Conservation (phyloP, 2,329 filamentous ascomycete genomes). For the Talaromyces pinophilus region DNA sequence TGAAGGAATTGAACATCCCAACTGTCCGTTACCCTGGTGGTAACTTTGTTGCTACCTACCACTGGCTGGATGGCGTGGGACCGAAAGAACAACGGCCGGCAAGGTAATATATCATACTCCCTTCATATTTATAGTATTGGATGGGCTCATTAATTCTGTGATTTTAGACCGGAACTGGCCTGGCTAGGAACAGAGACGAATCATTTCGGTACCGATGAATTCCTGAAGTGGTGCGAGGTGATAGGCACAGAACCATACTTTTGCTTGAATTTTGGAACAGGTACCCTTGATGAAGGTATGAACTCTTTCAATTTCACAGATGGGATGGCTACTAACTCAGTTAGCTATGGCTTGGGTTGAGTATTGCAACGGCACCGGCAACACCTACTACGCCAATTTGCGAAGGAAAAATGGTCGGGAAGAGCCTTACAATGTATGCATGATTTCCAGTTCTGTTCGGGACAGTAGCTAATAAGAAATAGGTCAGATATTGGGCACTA, state of each 20-base stretch:
- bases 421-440: slow-evolving; percentile 68
- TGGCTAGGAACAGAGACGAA: slow-evolving; percentile 78
- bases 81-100: slow-evolving; percentile 67
- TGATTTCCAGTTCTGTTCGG: background rate
- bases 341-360: slow-evolving; percentile 74
- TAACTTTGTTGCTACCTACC: slow-evolving; percentile 82
- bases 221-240: slow-evolving; percentile 75
- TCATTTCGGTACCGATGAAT: slow-evolving; percentile 82
- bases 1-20: slow-evolving; percentile 73
- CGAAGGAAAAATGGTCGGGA: slow-evolving; percentile 72
- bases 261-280: slow-evolving; percentile 76
- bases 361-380: slow-evolving; percentile 77
- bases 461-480: slow-evolving; percentile 20
- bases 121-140: background rate
- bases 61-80: slow-evolving; percentile 81
- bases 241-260: slow-evolving; percentile 77
- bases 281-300: slow-evolving; percentile 55
- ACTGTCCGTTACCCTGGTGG: slow-evolving; percentile 80
- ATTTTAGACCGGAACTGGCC: slow-evolving; percentile 67
- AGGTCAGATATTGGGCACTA: slow-evolving; percentile 80
- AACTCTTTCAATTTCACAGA: background rate
- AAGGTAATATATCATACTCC: slow-evolving; percentile 38
- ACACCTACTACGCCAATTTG: slow-evolving; percentile 81
- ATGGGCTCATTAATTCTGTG: background rate
- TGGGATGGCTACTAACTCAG: background rate